A percentile compares a stretch with the other conserved stretches of the same genome.
Evolutionary conservation across 2,329 filamentous ascomycete genomes (phyloP).

Genomic region (Aspergillus sclerotialis): DNA sequence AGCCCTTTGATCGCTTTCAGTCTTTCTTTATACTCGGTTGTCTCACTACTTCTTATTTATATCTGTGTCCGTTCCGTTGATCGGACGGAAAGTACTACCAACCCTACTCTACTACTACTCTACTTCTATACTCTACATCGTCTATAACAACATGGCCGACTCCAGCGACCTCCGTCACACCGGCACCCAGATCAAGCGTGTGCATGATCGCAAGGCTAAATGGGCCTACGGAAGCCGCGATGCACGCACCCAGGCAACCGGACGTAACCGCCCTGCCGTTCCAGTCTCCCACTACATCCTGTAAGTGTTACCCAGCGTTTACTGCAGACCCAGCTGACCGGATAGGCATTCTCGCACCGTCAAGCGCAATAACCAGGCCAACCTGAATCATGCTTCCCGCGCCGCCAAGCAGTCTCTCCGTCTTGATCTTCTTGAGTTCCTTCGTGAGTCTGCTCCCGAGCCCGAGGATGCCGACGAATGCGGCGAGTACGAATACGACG

Average conservation of each 20-base stretch:
- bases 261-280: constrained; percentile 9
- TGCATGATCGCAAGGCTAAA: constrained; percentile 33
- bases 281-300: constrained; percentile 9
- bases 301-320: constrained; percentile 9
- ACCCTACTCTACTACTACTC: not conserved
- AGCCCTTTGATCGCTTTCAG: too few species aligned
- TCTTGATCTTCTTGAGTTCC: too few species aligned
- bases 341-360: not conserved
- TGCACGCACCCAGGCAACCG: constrained; percentile 5
- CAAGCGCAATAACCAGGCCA: constrained; percentile 8
- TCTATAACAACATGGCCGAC: constrained; percentile 14
- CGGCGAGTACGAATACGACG: too few species aligned
- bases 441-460: too few species aligned
- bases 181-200: constrained; percentile 42
- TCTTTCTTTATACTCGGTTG: too few species aligned
- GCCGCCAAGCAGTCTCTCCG: constrained; percentile 19
- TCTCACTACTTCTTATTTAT: too few species aligned
- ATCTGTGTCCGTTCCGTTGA: too few species aligned
- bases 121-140: not conserved
- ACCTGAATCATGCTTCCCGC: constrained; percentile 11
- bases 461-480: constrained; percentile 46
- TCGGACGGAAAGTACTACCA: too few species aligned
- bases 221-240: constrained; percentile 30
- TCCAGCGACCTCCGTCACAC: constrained; percentile 48
- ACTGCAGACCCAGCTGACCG: constrained; percentile 5